Percentiles rank a stretch among this genome's conserved stretches.
These are phyloP conservation scores for Astrothelium macrocarpum DNA, from an alignment of 495 filamentous ascomycete genomes.

Conservation along the genomic window DNA sequence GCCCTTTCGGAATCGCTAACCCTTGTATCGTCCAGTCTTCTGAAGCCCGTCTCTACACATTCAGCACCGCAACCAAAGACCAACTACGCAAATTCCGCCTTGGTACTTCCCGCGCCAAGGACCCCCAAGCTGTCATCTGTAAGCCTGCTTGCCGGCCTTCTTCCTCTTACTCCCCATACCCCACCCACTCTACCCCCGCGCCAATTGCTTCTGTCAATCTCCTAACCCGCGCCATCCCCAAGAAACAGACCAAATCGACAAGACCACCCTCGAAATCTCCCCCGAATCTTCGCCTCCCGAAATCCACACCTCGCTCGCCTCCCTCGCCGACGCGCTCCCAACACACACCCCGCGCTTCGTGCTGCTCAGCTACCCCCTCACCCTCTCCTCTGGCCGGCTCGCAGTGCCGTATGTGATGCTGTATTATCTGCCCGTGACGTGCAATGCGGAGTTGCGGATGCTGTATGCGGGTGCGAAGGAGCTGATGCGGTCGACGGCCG, in stretches of 20 bases:
- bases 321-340: conserved; percentile 81
- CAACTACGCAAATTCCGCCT: conserved; percentile 88
- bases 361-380: conserved; percentile 80
- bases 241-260: conserved; percentile 69
- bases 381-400: conserved; percentile 53
- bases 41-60: conserved; percentile 84
- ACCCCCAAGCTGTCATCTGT: conserved; percentile 90
- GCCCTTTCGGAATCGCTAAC: background rate
- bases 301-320: conserved; percentile 68
- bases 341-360: conserved; percentile 84
- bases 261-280: conserved; percentile 74
- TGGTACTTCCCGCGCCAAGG: conserved; percentile 75
- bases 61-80: conserved; percentile 78
- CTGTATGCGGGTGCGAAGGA: conserved; percentile 93
- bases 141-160: conserved; percentile 29
- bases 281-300: conserved; percentile 63
- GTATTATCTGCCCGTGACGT: conserved; percentile 84
- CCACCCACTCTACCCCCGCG: background rate
- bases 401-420: conserved; percentile 83
- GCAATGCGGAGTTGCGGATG: conserved; percentile 77
- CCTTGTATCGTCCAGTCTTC: conserved; percentile 44
- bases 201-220: background rate
- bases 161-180: conserved; percentile 7
- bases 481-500: conserved; percentile 80
- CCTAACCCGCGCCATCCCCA: background rate